Evolutionary conservation across 2,329 filamentous ascomycete genomes (phyloP).

Genomic region (Pseudogymnoascus pannorum): DNA sequence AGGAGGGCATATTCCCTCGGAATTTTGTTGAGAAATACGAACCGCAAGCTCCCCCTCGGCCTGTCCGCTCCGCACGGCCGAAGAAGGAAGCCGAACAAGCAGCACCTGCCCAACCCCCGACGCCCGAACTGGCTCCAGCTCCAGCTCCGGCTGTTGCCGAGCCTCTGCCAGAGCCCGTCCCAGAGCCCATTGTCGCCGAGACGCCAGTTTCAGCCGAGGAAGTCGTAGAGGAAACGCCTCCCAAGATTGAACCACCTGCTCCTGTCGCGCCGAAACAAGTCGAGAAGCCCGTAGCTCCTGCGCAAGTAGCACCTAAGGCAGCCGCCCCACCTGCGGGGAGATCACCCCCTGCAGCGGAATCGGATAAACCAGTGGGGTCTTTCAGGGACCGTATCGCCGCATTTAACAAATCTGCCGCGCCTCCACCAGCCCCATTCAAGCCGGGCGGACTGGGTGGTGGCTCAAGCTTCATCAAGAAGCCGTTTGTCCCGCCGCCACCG

Average conservation of each 20-base stretch:
- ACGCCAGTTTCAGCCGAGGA: slow-evolving; percentile 27
- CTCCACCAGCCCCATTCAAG: slow-evolving; percentile 86
- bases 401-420: slow-evolving; percentile 84
- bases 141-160: slow-evolving; percentile 13
- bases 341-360: slow-evolving; percentile 43
- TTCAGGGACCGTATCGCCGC: slow-evolving; percentile 96
- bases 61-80: slow-evolving; percentile 59
- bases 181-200: slow-evolving; percentile 31
- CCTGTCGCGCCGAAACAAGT: slow-evolving; percentile 34
- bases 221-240: slow-evolving; percentile 6
- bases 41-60: slow-evolving; percentile 80
- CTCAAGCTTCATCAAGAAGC: slow-evolving; percentile 83
- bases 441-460: slow-evolving; percentile 56
- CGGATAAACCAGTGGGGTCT: slow-evolving; percentile 72
- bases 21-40: slow-evolving; percentile 98
- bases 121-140: slow-evolving; percentile 23
- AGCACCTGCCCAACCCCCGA: slow-evolving; percentile 33
- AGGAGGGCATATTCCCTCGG: slow-evolving; percentile 83
- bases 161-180: slow-evolving; percentile 24
- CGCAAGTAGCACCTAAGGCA: slow-evolving; percentile 33
- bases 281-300: slow-evolving; percentile 35
- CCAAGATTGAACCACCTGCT: slow-evolving; percentile 8
- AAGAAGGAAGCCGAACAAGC: slow-evolving; percentile 46
- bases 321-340: slow-evolving; percentile 53
- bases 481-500: slow-evolving; percentile 90